Evolutionary conservation across 176 grass and related monocot species (phyloP), one percentile per base, ranked within the genome.

Genomic region (Oryza officinalis): DNA sequence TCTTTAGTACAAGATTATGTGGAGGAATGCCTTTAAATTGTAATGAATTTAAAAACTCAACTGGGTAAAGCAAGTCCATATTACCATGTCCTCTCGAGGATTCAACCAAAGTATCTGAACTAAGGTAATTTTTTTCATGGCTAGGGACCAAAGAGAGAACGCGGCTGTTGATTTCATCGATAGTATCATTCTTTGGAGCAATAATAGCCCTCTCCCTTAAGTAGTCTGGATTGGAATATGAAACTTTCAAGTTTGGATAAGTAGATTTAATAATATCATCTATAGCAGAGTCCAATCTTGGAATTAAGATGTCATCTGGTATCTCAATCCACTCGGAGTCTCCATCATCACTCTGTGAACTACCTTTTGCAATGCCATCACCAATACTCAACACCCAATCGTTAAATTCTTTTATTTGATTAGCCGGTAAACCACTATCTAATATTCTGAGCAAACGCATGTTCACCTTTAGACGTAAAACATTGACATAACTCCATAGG

Each of bases 31-130:
- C 38, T 13, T 74, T 74, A 15, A 74, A 65, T 5, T 61, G 22
- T 18, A 82, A 45, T 15, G 32, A 67, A 28, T 82, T 67, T 11
- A 82, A n/a, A 22, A 67, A 82, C 15, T 84, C 81, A 9, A 45
- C 69, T 32, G 71, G 81, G 28, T 84, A 84, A 40, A 63, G 54
- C 7, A 63, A 26, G n/a, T 74, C 69, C 2, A 74, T 17, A 27
- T 84, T 71, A 63, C 35, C 69, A 60, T 63, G 68, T 4, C 43
- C 52, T 4, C 18, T 65, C 11, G 69, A 64, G 14, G 44, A 74
- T 23, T 40, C 69, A 45, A 49, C 45, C n/a, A 74, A 33, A 1
- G 52, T 11, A 76, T 84, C 20, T 27, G 69, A 76, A 27, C 81
- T 84, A 12, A 32, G 32, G 32, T 32, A 32, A 32, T 32, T 32